phyloP scores from a whole-genome alignment of 495 filamentous ascomycete species.

The Xylaria telfairii region DNA sequence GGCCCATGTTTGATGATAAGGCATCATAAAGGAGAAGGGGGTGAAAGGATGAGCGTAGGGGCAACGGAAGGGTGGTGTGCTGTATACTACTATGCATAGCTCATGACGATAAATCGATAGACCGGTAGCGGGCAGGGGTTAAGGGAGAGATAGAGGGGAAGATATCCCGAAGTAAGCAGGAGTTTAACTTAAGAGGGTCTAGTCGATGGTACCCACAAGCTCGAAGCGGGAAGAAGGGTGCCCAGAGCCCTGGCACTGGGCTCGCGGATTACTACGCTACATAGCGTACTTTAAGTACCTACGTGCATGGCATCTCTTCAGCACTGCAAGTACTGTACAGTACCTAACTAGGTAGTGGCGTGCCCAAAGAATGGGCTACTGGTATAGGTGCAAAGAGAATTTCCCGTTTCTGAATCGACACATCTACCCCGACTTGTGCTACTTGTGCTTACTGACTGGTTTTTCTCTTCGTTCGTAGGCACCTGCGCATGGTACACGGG shows the following conservation, averaged over 20 bases:
- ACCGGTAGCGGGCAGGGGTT: too few relatives aligned
- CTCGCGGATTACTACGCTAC: conserved; percentile 1
- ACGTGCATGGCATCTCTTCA: not conserved
- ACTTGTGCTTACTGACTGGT: too few relatives aligned
- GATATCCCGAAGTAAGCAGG: not conserved
- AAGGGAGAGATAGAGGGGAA: not conserved
- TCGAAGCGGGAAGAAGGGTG: not conserved
- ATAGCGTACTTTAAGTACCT: not conserved
- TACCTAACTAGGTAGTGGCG: too few relatives aligned
- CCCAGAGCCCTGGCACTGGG: not conserved
- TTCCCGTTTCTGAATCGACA: not conserved
- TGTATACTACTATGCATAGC: too few relatives aligned
- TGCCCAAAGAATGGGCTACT: too few relatives aligned
- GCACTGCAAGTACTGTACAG: not conserved
- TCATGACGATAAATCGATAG: not conserved
- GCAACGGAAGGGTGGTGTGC: not conserved
- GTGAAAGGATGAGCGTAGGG: not conserved
- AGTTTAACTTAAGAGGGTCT: not conserved
- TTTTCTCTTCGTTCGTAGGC: not conserved
- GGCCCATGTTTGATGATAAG: not conserved
- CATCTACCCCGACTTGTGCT: not conserved
- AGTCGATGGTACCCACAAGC: not conserved
- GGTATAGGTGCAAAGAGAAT: not conserved
- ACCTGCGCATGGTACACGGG: not conserved
- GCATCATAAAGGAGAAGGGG: not conserved